phyloP scores from a whole-genome alignment of 306 rosid species.

The Ammopiptanthus mongolicus region DNA sequence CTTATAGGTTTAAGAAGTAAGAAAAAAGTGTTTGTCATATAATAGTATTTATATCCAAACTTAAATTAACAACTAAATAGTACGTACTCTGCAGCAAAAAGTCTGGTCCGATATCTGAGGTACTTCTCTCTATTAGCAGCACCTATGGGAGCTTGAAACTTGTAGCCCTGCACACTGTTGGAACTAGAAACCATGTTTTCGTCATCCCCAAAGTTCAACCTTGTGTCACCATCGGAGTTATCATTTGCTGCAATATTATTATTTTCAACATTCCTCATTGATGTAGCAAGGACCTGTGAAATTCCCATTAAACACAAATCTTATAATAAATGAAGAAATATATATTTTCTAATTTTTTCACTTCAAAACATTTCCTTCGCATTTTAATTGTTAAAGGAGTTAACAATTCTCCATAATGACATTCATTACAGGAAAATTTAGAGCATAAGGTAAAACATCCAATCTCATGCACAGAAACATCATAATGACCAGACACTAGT shows the following conservation, averaged over 20 bases:
- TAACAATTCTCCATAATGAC: background rate
- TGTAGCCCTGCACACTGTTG: constrained; percentile 30
- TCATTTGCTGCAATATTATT: constrained; percentile 42
- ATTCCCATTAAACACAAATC: constrained; percentile 16
- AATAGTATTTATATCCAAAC: background rate
- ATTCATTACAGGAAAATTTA: background rate
- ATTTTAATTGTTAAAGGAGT: background rate
- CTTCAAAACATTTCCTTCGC: background rate
- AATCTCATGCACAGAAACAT: background rate
- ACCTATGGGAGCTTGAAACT: constrained; percentile 43
- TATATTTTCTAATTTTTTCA: background rate
- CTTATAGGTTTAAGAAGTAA: background rate
- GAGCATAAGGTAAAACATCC: background rate
- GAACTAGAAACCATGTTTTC: constrained; percentile 88
- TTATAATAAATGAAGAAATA: background rate
- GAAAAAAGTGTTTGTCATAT: background rate
- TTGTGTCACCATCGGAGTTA: constrained; percentile 54
- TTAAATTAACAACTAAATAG: constrained; percentile 2
- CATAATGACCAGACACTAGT: background rate
- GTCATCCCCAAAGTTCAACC: constrained; percentile 56
- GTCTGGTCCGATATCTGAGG: constrained; percentile 95
- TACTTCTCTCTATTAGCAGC: constrained; percentile 69
- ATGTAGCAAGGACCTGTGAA: constrained; percentile 83
- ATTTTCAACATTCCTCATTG: constrained; percentile 50
- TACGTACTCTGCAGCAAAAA: constrained; percentile 96